Evolutionary conservation across 2,329 filamentous ascomycete genomes (phyloP).

Genomic region (Diaporthe australafricana): DNA sequence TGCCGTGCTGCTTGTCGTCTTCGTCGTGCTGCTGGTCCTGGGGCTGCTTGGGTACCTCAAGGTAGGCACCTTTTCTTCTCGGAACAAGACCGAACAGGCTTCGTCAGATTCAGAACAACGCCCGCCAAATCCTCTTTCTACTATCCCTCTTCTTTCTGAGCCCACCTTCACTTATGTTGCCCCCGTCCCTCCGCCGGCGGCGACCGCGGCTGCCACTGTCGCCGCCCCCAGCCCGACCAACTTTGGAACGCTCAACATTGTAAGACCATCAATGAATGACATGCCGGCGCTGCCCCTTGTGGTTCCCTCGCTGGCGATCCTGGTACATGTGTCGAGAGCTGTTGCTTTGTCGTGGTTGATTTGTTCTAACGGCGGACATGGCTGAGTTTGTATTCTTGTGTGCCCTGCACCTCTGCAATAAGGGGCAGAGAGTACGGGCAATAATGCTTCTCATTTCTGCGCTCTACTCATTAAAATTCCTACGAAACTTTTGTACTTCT

Average conservation of each 20-base stretch:
- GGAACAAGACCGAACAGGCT: not conserved
- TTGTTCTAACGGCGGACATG: too few relatives aligned
- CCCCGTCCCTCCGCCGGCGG: not conserved
- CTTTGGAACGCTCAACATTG: constrained; percentile 19
- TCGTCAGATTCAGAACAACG: constrained; percentile 22
- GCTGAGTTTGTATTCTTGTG: too few relatives aligned
- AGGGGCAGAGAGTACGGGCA: too few relatives aligned
- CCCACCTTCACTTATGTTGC: constrained; percentile 8
- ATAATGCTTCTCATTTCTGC: not conserved
- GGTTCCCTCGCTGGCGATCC: not conserved
- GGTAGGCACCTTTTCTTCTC: constrained; percentile 35
- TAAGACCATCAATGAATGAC: constrained; percentile 23
- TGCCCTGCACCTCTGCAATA: too few relatives aligned
- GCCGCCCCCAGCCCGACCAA: constrained; percentile 16
- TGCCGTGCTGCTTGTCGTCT: constrained; percentile 28
- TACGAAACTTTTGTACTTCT: not conserved
- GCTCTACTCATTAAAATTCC: not conserved
- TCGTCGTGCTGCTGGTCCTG: constrained; percentile 36
- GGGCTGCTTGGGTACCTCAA: constrained; percentile 37
- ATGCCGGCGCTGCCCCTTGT: constrained; percentile 18
- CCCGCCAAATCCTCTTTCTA: constrained; percentile 31
- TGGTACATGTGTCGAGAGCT: not conserved
- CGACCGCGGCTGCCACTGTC: constrained; percentile 22
- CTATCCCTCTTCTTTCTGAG: constrained; percentile 28
- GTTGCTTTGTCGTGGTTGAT: not conserved